Evolutionary conservation across 768 basidiomycete species (phyloP), one percentile per base, ranked within the genome.

Genomic region (Calocera cornea): DNA sequence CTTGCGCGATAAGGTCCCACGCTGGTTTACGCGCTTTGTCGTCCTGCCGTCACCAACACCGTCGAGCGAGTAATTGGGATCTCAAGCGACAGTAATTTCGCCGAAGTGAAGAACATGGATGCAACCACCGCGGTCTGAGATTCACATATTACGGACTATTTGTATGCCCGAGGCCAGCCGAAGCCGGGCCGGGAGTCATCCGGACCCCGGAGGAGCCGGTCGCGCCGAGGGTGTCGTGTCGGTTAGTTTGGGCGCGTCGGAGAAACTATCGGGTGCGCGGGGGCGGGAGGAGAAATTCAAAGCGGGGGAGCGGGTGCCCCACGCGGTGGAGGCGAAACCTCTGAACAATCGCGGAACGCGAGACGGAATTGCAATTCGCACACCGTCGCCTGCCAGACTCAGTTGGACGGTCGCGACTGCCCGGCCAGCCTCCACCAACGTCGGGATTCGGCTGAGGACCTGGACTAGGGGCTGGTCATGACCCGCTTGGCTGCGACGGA

Each of bases 261-360:
- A 60, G 54, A 60, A 60, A 60, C 54, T 60, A 22, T 60, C 54
- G 54, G 54, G 31, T 60, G 31, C 27, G 54, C 44, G 36, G 44
- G 19, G 44, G 44, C 44, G 44, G 44, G 44, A 47, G 24, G 54
- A 60, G 54, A 29, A 60, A 29, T 60, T 10, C 31, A 38, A 38
- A 38, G 54, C 54, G 54, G 44, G 44, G 44, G 24, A 47, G 54
- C 11, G 54, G 14, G 54, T 16, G 54, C 54, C 54, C 54, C 31
- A 27, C 31, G 54, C 27, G 24, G 54, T 60, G 54, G 54, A 60
- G 54, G 54, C 54, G 54, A 60, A 60, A 60, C 54, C 54, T 60
- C 54, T 60, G 54, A 60, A 60, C 54, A 60, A 60, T 60, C 54
- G 31, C 54, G 54, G 54, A 60, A 60, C 54, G 54, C 54, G 2